Evolutionary conservation across 306 rosid genomes (phyloP).

Genomic region (Fragaria iinumae): DNA sequence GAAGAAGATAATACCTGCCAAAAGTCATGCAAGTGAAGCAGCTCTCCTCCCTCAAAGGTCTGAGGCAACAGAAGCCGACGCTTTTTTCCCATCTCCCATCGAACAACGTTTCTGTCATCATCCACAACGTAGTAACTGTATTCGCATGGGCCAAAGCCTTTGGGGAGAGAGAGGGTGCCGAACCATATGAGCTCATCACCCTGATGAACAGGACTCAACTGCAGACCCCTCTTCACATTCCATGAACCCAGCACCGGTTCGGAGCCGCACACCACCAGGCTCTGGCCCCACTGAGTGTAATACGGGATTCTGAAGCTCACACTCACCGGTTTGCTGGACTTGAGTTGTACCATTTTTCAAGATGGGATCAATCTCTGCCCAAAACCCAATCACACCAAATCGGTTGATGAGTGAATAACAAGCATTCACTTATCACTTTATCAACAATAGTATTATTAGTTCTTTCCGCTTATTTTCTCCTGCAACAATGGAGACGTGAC

Average conservation of each 20-base stretch:
- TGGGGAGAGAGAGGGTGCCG: slow-evolving; percentile 67
- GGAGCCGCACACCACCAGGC: slow-evolving; percentile 82
- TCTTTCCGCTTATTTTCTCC: slow-evolving; percentile 1
- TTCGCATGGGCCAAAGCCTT: slow-evolving; percentile 53
- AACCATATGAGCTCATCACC: slow-evolving; percentile 78
- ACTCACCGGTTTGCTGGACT: slow-evolving; percentile 48
- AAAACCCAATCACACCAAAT: background rate
- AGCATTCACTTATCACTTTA: background rate
- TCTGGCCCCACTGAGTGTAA: slow-evolving; percentile 86
- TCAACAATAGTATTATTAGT: background rate
- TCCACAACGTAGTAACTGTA: slow-evolving; percentile 86
- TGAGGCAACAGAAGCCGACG: slow-evolving; percentile 55
- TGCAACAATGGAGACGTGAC: background rate
- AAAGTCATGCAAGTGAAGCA: slow-evolving; percentile 74
- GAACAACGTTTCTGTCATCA: slow-evolving; percentile 54
- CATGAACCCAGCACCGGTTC: slow-evolving; percentile 78
- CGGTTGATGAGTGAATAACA: background rate
- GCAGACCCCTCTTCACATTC: slow-evolving; percentile 84
- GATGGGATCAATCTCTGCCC: background rate
- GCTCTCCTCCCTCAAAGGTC: slow-evolving; percentile 61
- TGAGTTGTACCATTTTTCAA: slow-evolving; percentile 55
- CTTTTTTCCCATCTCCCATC: slow-evolving; percentile 82
- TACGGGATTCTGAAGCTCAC: slow-evolving; percentile 82
- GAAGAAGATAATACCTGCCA: slow-evolving; percentile 64
- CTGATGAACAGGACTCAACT: slow-evolving; percentile 60